phyloP scores from a whole-genome alignment of 352 stramenopile genomes.

The Globisporangium cederbergense region DNA sequence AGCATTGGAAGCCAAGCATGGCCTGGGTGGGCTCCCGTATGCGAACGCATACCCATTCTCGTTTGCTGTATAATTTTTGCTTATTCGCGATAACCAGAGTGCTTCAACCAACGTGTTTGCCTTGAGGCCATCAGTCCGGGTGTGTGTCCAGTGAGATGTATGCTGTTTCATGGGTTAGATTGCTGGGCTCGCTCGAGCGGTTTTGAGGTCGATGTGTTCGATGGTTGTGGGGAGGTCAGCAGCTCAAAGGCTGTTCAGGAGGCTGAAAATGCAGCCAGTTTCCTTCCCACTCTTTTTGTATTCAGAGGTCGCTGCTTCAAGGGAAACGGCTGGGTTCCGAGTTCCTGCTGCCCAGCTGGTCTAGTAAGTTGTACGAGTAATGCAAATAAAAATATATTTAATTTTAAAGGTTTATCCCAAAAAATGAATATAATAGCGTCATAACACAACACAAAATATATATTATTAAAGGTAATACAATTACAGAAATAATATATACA shows the following conservation, averaged over 20 bases:
- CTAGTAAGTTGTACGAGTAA: no score
- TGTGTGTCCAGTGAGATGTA: not conserved
- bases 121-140: no score
- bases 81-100: not conserved
- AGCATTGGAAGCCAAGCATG: no score
- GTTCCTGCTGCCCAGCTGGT: not conserved
- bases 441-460: no score
- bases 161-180: not conserved
- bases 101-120: not conserved
- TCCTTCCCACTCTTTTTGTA: not conserved
- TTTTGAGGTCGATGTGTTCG: no score
- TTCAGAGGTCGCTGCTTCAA: conserved; percentile 5
- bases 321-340: not conserved
- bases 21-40: not conserved
- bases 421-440: no score
- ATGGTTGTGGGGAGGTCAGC: not conserved
- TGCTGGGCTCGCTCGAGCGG: not conserved
- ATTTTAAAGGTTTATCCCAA: no score
- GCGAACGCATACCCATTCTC: not conserved
- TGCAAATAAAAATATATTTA: no score
- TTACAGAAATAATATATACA: not conserved
- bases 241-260: not conserved
- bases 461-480: not conserved
- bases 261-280: conserved; percentile 4
- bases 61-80: not conserved